Percentiles rank a stretch among this genome's conserved stretches.
These are phyloP conservation scores for Agapanthus africanus DNA, from an alignment of 106 monocot species.

Conservation along the genomic window DNA sequence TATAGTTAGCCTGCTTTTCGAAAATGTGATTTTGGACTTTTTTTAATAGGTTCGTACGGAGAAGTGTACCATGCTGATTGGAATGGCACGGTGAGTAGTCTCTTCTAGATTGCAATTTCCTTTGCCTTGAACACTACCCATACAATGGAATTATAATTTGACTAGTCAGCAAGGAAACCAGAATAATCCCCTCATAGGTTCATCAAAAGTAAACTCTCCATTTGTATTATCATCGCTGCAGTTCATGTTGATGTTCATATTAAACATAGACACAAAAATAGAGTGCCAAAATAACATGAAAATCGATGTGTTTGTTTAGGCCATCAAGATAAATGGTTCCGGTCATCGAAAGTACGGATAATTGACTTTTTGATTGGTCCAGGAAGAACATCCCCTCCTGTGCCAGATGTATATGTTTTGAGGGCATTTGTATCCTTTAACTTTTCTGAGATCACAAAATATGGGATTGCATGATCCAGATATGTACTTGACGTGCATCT, in stretches of 20 bases:
- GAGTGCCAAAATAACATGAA: too few species aligned
- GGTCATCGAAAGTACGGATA: too few species aligned
- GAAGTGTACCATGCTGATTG: constrained; percentile 98
- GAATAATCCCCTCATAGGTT: not conserved
- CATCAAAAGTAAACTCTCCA: too few species aligned
- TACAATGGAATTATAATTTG: too few species aligned
- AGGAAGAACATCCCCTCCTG: not conserved
- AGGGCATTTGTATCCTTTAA: too few species aligned
- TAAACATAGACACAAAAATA: too few species aligned
- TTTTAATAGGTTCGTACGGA: constrained; percentile 88
- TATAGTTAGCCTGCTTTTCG: not conserved
- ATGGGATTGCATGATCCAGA: too few species aligned
- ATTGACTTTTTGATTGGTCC: not conserved
- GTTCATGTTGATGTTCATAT: too few species aligned
- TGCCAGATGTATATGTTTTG: too few species aligned
- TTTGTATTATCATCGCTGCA: too few species aligned
- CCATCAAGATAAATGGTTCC: too few species aligned
- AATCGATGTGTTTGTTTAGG: too few species aligned
- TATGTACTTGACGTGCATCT: constrained; percentile 10
- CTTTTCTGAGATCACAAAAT: not conserved
- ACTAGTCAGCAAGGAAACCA: not conserved
- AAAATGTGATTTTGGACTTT: constrained; percentile 1
- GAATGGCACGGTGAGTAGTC: constrained; percentile 83
- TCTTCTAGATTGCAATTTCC: not conserved
- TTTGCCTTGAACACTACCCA: not conserved